Conservation (phyloP, 2,329 filamentous ascomycete genomes). For the Lecanicillium sp. region DNA sequence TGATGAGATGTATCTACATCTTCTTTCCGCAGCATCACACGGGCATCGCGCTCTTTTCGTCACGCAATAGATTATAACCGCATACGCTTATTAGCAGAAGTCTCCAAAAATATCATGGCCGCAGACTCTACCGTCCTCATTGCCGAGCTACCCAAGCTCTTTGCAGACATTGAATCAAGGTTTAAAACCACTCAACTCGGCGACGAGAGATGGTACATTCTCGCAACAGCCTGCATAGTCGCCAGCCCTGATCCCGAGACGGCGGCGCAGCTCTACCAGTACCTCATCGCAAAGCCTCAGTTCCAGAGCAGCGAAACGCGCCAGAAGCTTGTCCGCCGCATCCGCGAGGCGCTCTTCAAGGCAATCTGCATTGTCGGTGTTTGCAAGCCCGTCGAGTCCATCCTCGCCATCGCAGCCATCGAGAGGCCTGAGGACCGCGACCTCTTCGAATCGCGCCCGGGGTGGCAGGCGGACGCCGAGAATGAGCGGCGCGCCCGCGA, state of each 20-base stretch:
- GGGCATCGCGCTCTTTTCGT: too few relatives aligned
- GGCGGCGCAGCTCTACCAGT: slow-evolving; percentile 47
- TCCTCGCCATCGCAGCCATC: slow-evolving; percentile 47
- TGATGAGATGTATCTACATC: too few relatives aligned
- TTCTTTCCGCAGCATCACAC: too few relatives aligned
- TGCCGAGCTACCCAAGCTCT: slow-evolving; percentile 6
- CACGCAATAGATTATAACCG: background rate
- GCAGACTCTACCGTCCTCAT: background rate
- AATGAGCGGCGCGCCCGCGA: slow-evolving; percentile 46
- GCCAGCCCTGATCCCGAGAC: slow-evolving; percentile 33
- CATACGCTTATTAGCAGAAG: background rate
- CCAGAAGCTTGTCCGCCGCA: slow-evolving; percentile 40
- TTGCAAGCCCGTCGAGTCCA: slow-evolving; percentile 56
- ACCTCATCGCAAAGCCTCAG: slow-evolving; percentile 44
- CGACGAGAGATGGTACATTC: slow-evolving; percentile 16
- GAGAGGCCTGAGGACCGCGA: slow-evolving; percentile 52
- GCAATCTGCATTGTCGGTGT: slow-evolving; percentile 53
- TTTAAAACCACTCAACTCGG: slow-evolving; percentile 5
- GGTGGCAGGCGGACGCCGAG: slow-evolving; percentile 52
- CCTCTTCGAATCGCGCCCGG: slow-evolving; percentile 45
- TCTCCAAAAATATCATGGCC: background rate
- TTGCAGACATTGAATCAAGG: slow-evolving; percentile 7
- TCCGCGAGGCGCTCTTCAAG: slow-evolving; percentile 56
- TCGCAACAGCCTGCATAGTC: slow-evolving; percentile 13
- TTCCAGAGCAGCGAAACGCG: slow-evolving; percentile 38